These are phyloP conservation scores for Alternaria angustiovoidea DNA, from an alignment of 2,329 filamentous ascomycete genomes.

Conservation along the genomic window DNA sequence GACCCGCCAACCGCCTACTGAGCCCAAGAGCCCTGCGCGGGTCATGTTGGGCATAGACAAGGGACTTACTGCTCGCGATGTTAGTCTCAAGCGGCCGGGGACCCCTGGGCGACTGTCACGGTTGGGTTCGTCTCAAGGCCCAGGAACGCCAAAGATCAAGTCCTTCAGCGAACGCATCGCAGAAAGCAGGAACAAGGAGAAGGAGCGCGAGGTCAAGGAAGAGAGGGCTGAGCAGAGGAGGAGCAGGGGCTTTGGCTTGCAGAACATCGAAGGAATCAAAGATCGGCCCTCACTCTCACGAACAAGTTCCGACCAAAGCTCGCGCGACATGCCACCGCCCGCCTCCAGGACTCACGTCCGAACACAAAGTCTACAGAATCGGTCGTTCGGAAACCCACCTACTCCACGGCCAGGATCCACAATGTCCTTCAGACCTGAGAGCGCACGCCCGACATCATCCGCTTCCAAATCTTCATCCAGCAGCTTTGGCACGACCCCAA, in stretches of 20 bases:
- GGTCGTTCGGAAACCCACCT: constrained; percentile 4
- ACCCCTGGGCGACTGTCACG: constrained; percentile 27
- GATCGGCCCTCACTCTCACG: constrained; percentile 35
- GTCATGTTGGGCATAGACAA: constrained; percentile 89
- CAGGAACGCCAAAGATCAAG: constrained; percentile 52
- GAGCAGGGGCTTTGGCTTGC: constrained; percentile 52
- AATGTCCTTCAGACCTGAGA: constrained; percentile 30
- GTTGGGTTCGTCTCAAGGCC: constrained; percentile 54
- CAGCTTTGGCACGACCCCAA: constrained; percentile 27
- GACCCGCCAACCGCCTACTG: constrained; percentile 55
- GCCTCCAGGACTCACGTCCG: constrained; percentile 17
- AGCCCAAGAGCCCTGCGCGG: constrained; percentile 78
- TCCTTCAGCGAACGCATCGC: constrained; percentile 88
- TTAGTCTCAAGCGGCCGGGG: constrained; percentile 75
- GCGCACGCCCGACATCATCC: constrained; percentile 29
- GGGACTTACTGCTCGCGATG: constrained; percentile 78
- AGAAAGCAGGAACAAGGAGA: constrained; percentile 63
- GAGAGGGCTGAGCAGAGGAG: constrained; percentile 54
- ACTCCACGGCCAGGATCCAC: constrained; percentile 33
- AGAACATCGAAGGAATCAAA: constrained; percentile 36
- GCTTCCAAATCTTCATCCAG: constrained; percentile 36
- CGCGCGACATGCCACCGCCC: constrained; percentile 30
- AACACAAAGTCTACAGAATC: constrained; percentile 25
- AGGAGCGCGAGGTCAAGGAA: constrained; percentile 55
- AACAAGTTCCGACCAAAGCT: constrained; percentile 39